Conservation (phyloP, 768 basidiomycete species). For the Tricholoma saponaceum region DNA sequence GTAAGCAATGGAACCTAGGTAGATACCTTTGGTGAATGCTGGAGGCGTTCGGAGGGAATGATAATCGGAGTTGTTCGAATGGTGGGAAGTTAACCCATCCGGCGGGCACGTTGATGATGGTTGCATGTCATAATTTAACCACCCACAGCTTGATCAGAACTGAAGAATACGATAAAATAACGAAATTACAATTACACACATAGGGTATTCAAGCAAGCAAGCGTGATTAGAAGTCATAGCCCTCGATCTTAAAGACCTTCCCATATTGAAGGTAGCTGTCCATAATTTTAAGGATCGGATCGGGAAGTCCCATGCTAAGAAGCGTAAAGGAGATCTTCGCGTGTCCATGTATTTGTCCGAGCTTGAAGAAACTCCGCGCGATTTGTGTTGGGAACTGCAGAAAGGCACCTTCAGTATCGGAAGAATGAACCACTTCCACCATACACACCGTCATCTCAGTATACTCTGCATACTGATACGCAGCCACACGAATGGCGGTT, state of each 20-base stretch:
- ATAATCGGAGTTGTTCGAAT: too few relatives aligned
- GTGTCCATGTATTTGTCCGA: slow-evolving; percentile 90
- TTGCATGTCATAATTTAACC: not conserved
- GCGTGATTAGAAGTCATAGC: slow-evolving; percentile 61
- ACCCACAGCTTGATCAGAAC: not conserved
- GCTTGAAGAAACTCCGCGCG: slow-evolving; percentile 87
- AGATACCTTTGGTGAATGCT: too few relatives aligned
- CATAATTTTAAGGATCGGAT: slow-evolving; percentile 89
- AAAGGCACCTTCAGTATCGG: slow-evolving; percentile 2
- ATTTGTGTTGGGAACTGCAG: slow-evolving; percentile 85
- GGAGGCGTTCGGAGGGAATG: too few relatives aligned
- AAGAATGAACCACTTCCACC: not conserved
- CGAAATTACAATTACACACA: not conserved
- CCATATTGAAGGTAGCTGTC: slow-evolving; percentile 88
- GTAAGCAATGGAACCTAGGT: too few relatives aligned
- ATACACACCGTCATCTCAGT: slow-evolving; percentile 78
- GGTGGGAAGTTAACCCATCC: not conserved
- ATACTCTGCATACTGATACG: slow-evolving; percentile 89
- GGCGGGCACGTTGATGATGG: too few relatives aligned
- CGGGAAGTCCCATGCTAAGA: slow-evolving; percentile 91
- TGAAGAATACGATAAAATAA: not conserved
- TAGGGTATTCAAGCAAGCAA: slow-evolving; percentile 1
- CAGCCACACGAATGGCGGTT: slow-evolving; percentile 87
- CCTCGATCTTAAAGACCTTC: slow-evolving; percentile 83
- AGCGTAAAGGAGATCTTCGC: slow-evolving; percentile 92